Conservation (phyloP, 2,329 filamentous ascomycete genomes). For the Myriosclerotinia scirpicola region DNA sequence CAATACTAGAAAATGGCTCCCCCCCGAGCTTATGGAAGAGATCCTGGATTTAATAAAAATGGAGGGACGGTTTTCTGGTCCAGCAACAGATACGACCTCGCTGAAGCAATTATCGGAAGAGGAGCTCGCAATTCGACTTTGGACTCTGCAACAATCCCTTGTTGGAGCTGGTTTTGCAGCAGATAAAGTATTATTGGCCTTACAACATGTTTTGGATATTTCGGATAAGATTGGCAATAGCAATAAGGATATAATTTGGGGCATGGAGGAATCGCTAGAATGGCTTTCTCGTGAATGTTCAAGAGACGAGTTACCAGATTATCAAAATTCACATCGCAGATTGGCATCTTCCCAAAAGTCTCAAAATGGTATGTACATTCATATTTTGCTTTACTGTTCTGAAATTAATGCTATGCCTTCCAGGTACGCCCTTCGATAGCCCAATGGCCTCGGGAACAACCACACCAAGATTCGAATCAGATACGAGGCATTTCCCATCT, state of each 20-base stretch:
- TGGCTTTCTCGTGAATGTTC: constrained; percentile 82
- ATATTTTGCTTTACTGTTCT: not conserved
- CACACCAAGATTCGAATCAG: constrained; percentile 38
- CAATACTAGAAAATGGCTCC: constrained; percentile 75
- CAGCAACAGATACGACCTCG: constrained; percentile 38
- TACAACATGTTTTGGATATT: constrained; percentile 67
- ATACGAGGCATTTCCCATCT: constrained; percentile 36
- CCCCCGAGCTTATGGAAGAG: constrained; percentile 73
- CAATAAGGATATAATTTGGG: constrained; percentile 72
- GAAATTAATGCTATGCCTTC: constrained; percentile 19
- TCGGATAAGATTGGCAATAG: constrained; percentile 58
- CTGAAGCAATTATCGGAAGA: constrained; percentile 67
- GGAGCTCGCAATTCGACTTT: constrained; percentile 75
- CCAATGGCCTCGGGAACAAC: constrained; percentile 39
- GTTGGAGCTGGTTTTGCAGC: constrained; percentile 66
- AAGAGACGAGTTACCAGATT: constrained; percentile 68
- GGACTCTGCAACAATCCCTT: constrained; percentile 78
- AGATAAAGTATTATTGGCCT: constrained; percentile 59
- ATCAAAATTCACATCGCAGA: constrained; percentile 52
- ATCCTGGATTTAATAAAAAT: constrained; percentile 71
- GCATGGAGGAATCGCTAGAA: constrained; percentile 82
- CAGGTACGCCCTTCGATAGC: constrained; percentile 39
- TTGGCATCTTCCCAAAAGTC: constrained; percentile 33
- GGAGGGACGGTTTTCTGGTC: constrained; percentile 57
- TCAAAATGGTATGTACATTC: constrained; percentile 35